Evolutionary conservation across 169 alveolate genomes (phyloP), one percentile per base, ranked within the genome.

Genomic region (Eimeria acervulina): DNA sequence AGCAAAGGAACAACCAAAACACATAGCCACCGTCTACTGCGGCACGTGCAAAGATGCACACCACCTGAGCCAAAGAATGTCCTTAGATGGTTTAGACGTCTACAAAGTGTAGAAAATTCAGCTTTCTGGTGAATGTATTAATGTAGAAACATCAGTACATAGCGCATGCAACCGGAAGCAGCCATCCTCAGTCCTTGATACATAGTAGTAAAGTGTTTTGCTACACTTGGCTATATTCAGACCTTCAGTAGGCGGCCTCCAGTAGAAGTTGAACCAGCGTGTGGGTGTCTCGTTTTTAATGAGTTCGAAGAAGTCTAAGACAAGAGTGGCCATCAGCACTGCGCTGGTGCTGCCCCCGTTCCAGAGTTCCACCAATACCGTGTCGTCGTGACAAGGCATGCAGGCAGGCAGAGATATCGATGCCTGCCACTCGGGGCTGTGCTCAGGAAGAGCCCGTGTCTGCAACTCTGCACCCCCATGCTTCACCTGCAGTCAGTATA

Each of bases 221-320:
- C 2, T 7, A n/a, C 28, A 3, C 21, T 59, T 1, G 55, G 59
- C 6, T 42, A 15, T 19, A 13, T 7, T 23, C 44, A 33, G 70
- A 94, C 96, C 96, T 52, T 97, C 97, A 26, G 97, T 94, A 6
- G 97, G 98, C 28, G 98, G 98, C 6, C 97, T 96, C 97, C 98
- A 97, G 94, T 97, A 97, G 47, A 97, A 83, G 85, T 97, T 97
- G 68, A 97, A 97, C 98, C 98, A 97, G 68, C 98, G 88, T 38
- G 98, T 96, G 28, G 94, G 89, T 61, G 97, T 85, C 44, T 97
- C 98, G 78, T 97, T 95, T 87, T 97, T 97, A 28, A 97, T 47
- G 26, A 97, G 95, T 36, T 97, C 98, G 76, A 97, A 97, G 51
- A 97, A 95, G 84, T 97, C 98, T 26, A 97, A 28, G 40, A 96